These are phyloP conservation scores for Penicilliopsis zonata DNA, from an alignment of 495 filamentous ascomycete species.

Conservation along the genomic window DNA sequence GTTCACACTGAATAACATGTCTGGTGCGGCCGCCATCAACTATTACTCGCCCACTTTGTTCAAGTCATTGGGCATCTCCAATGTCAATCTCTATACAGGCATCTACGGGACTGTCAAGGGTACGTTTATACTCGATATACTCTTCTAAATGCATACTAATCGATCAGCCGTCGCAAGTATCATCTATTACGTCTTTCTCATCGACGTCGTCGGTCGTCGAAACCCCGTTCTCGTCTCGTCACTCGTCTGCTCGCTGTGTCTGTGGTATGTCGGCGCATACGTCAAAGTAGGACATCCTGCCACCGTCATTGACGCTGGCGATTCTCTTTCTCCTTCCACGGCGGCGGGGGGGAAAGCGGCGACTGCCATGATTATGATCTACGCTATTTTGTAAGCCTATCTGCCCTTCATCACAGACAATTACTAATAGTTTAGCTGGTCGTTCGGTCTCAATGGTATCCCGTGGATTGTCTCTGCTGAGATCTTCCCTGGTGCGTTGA, in stretches of 20 bases:
- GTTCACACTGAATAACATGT: conserved; percentile 41
- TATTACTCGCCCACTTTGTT: conserved; percentile 42
- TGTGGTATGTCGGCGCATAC: conserved; percentile 51
- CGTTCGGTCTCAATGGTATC: conserved; percentile 16
- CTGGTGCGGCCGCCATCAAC: conserved; percentile 44
- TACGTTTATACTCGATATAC: too few species aligned
- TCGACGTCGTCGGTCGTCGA: conserved; percentile 49
- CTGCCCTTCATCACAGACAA: too few species aligned
- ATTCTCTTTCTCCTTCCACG: conserved; percentile 10
- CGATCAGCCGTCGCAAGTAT: conserved; percentile 37
- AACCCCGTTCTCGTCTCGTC: conserved; percentile 52
- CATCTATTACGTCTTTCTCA: conserved; percentile 46
- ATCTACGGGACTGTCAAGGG: conserved; percentile 29
- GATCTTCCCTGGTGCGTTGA: conserved; percentile 14
- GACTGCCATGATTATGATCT: conserved; percentile 28
- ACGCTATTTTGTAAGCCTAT: too few species aligned
- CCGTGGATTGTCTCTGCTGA: conserved; percentile 19
- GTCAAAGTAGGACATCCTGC: conserved; percentile 42
- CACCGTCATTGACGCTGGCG: too few species aligned
- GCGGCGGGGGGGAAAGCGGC: conserved; percentile 20
- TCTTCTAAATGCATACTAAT: too few species aligned
- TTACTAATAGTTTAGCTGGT: conserved; percentile 19
- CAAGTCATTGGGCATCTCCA: conserved; percentile 29
- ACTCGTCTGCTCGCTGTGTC: conserved; percentile 46
- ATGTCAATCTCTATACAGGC: conserved; percentile 25